These are phyloP conservation scores for Leccinum obscurum DNA, from an alignment of 768 basidiomycete genomes.

Conservation along the genomic window DNA sequence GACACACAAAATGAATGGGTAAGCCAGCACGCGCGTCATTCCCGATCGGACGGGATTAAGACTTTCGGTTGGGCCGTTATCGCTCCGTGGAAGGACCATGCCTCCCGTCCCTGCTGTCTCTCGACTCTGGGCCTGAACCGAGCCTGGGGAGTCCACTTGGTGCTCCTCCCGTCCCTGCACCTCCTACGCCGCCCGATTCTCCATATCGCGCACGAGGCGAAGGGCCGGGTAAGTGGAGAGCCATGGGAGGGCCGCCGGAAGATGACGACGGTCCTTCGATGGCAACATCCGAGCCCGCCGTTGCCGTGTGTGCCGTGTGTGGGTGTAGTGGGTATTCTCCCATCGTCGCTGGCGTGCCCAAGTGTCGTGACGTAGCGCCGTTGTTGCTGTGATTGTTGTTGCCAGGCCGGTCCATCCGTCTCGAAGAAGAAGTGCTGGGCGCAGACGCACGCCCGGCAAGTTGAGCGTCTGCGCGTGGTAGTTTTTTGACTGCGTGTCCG, in stretches of 20 bases:
- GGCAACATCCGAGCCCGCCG: constrained; percentile 27
- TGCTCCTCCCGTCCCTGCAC: neutral
- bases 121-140: constrained; percentile 36
- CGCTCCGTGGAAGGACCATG: constrained; percentile 32
- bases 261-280: constrained; percentile 28
- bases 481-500: constrained; percentile 64
- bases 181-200: constrained; percentile 30
- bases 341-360: constrained; percentile 23
- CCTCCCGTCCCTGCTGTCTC: constrained; percentile 32
- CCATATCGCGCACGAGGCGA: constrained; percentile 36
- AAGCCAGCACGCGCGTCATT: constrained; percentile 1
- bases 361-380: neutral
- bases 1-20: constrained; percentile 5
- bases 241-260: constrained; percentile 27
- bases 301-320: constrained; percentile 15
- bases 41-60: neutral
- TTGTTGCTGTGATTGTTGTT: constrained; percentile 8
- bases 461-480: constrained; percentile 74
- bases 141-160: constrained; percentile 14
- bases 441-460: constrained; percentile 76
- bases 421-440: constrained; percentile 41
- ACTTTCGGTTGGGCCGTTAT: constrained; percentile 13
- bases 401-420: constrained; percentile 36
- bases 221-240: constrained; percentile 34
- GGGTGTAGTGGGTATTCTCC: constrained; percentile 17